phyloP scores from a whole-genome alignment of 257 asterid genomes.

The Ilex aquifolium region DNA sequence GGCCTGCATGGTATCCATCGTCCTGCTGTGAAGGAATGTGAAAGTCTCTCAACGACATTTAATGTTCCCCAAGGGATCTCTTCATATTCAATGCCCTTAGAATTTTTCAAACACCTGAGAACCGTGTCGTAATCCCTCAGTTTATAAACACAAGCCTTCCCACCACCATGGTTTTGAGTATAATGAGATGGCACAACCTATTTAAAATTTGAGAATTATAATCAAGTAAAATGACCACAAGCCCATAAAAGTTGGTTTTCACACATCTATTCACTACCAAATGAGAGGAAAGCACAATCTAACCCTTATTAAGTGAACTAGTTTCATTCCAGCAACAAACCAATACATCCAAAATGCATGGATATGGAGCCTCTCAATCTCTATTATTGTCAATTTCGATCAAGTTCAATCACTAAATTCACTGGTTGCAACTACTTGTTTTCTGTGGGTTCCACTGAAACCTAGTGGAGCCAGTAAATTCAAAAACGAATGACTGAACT shows the following conservation, averaged over 20 bases:
- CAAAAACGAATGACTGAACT: too few species aligned
- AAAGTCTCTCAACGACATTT: slow-evolving; percentile 69
- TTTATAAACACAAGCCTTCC: slow-evolving; percentile 58
- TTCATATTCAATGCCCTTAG: slow-evolving; percentile 54
- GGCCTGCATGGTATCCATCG: slow-evolving; percentile 90
- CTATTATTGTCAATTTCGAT: too few species aligned
- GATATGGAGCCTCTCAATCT: too few species aligned
- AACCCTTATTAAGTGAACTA: too few species aligned
- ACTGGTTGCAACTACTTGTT: too few species aligned
- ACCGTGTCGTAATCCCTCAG: slow-evolving; percentile 60
- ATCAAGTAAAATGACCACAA: too few species aligned
- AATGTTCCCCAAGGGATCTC: slow-evolving; percentile 94
- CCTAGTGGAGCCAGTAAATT: too few species aligned
- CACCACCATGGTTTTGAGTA: slow-evolving; percentile 79
- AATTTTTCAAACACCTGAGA: slow-evolving; percentile 59
- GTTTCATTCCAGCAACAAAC: too few species aligned
- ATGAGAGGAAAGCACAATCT: neutral
- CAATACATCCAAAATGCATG: too few species aligned
- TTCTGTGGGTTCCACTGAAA: too few species aligned
- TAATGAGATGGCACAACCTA: slow-evolving; percentile 67
- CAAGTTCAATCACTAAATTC: too few species aligned
- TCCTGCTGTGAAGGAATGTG: slow-evolving; percentile 45
- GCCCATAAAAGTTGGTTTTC: neutral
- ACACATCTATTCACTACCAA: slow-evolving; percentile 3
- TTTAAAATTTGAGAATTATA: neutral